Evolutionary conservation across 140 eudicot species (phyloP), one percentile per base, ranked within the genome.

Genomic region (Bidens hawaiensis): DNA sequence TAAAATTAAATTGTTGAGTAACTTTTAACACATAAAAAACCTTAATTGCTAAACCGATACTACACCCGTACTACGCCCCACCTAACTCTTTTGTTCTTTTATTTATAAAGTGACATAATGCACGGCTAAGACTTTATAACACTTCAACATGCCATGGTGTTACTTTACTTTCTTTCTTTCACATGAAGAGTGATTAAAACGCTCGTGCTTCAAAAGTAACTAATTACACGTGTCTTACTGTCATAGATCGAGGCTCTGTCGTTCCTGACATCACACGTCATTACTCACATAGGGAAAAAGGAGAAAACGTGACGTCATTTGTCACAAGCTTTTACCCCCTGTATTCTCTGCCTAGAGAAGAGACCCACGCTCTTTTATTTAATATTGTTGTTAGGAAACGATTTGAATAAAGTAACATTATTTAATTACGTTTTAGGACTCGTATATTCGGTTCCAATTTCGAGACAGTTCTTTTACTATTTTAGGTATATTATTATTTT

Each of bases 101-200:
- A n/a, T n/a, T n/a, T n/a, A n/a, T 30, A 30, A 30, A 30, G 8
- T 30, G 43, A 36, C 11, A 36, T 8, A 36, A 1, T 38, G 43
- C 43, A 38, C 4, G 2, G 24, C 24, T 5, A 30, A 30, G 34
- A 30, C 34, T 30, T 30, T 30, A 31, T n/a, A n/a, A n/a, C n/a
- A n/a, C n/a, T n/a, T n/a, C n/a, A n/a, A n/a, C n/a, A n/a, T n/a
- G n/a, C n/a, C n/a, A n/a, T n/a, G n/a, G n/a, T n/a, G 23, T 57
- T 57, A 23, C 52, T 40, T 11, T 38, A n/a, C n/a, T 63, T 45
- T 14, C 19, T 64, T 26, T 46, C n/a, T 21, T 28, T 64, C 57
- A 47, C 58, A 64, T 64, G 61, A n/a, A n/a, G 30, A 48, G 49
- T 49, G 28, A 40, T 51, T 8, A 66, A 36, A 66, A 16, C 64